Base-by-base conservation (phyloP, 176 grass and related monocot genomes). In the Avena insularis region DNA sequence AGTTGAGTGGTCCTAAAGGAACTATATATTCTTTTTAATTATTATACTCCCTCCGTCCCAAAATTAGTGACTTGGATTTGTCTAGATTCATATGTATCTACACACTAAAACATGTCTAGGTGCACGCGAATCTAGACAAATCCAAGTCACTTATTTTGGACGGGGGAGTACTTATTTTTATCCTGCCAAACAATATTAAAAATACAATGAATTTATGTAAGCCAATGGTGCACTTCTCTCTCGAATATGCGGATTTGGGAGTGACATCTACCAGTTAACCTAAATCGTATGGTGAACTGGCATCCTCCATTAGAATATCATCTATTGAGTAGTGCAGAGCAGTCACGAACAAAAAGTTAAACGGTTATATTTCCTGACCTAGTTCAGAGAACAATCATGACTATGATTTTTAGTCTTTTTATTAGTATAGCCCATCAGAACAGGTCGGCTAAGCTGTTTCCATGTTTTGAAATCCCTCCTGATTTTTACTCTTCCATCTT, bases 301-400 rank as follows among this genome's bases (percentile, higher is more conserved):
- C 15, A 21, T 31, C 62, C 79, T 89, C 12, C 29, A 64, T 80
- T 35, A 85, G 11, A 63, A 74, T 64, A 66, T 13, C 27, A 16
- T 76, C n/a, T 11, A 29, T 78, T 58, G 38, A 78, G 29, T 60
- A 82, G 11, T 72, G 15, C 48, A 23, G 38, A 70, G 9, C 60
- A 50, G 14, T 64, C 19, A 51, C 8, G 43, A 21, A 70, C 4
- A 69, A 76, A 47, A 71, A 69, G 6, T 68, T 73, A 45, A 51
- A 70, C 82, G 38, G 43, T 7, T 59, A 38, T 68, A 21, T 74
- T 12, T 78, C 7, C 54, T 86, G 78, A 51, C 17, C 6, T 77
- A 71, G 23, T 66, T 74, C 14, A 35, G 63, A 79, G 23, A 84
- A 46, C 9, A 60, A 68, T 4, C 29, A 55, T 50, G 54, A 43